Evolutionary conservation across 2,329 filamentous ascomycete genomes (phyloP).

Genomic region (Arachnomyces sp.): DNA sequence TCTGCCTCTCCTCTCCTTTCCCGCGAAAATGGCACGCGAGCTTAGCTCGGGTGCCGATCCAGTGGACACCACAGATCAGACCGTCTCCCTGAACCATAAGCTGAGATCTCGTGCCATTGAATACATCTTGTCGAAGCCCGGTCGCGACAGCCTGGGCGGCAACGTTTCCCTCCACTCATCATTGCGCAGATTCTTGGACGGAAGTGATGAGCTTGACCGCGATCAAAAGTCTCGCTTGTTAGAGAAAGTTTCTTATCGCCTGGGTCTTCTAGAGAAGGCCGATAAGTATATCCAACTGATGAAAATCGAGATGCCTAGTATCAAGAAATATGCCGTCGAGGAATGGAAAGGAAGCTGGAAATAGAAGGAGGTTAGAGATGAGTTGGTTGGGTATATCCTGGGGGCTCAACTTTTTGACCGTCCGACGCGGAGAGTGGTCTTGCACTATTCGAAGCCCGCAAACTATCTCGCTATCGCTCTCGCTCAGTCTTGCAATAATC

Average conservation of each 20-base stretch:
- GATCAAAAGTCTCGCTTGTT: too few relatives aligned
- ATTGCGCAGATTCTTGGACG: too few relatives aligned
- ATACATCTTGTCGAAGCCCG: neutral
- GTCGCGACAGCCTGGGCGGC: neutral
- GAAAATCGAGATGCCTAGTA: neutral
- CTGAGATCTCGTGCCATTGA: neutral
- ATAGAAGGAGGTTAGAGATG: neutral
- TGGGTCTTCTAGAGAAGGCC: neutral
- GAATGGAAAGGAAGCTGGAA: neutral
- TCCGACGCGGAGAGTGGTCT: too few relatives aligned
- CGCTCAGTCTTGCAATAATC: neutral
- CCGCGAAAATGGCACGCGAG: too few relatives aligned
- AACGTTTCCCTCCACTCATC: neutral
- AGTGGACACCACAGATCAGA: too few relatives aligned
- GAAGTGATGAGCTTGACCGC: too few relatives aligned
- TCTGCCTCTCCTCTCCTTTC: too few relatives aligned
- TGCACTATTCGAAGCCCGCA: neutral
- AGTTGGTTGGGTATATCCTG: neutral
- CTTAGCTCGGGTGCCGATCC: too few relatives aligned
- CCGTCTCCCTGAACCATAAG: neutral
- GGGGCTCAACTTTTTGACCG: too few relatives aligned
- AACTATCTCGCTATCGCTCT: neutral
- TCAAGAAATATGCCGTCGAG: neutral
- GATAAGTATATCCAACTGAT: neutral
- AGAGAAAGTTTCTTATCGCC: neutral